Conservation (phyloP, 2,329 filamentous ascomycete species). For the Phyllosticta citriasiana region DNA sequence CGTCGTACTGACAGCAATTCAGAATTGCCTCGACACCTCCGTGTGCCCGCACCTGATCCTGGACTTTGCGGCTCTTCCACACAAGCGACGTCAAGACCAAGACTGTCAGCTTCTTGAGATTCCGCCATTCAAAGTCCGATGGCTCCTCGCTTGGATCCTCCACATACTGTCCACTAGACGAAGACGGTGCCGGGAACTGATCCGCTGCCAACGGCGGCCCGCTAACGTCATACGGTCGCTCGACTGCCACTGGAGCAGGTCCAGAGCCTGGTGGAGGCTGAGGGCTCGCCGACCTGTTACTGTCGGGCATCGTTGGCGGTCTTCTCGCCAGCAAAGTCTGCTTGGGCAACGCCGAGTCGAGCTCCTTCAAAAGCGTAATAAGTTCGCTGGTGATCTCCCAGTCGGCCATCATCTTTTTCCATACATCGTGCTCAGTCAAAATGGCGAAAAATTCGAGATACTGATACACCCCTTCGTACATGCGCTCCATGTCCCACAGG, state of each 20-base stretch:
- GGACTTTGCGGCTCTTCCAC: constrained; percentile 75
- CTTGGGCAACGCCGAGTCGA: constrained; percentile 81
- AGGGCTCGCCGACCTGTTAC: constrained; percentile 21
- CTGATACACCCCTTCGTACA: constrained; percentile 88
- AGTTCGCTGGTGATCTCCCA: constrained; percentile 90
- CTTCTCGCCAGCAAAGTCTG: constrained; percentile 36
- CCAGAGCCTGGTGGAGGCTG: constrained; percentile 23
- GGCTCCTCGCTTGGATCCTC: constrained; percentile 45
- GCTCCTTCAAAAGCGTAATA: constrained; percentile 72
- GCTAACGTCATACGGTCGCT: constrained; percentile 54
- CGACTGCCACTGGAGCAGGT: constrained; percentile 40
- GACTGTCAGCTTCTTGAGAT: constrained; percentile 87
- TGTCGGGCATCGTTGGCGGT: constrained; percentile 42
- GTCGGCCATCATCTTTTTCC: constrained; percentile 75
- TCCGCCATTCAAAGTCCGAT: constrained; percentile 61
- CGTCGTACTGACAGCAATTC: constrained; percentile 83
- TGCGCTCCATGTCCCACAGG: constrained; percentile 94
- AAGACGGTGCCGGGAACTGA: constrained; percentile 28
- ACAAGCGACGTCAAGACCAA: constrained; percentile 82
- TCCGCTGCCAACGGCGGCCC: constrained; percentile 32
- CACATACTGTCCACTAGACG: constrained; percentile 36
- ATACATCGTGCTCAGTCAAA: constrained; percentile 72
- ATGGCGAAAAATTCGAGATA: constrained; percentile 91
- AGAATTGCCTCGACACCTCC: constrained; percentile 81
- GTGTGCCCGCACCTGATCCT: constrained; percentile 75